Evolutionary conservation across 495 filamentous ascomycete genomes (phyloP).

Genomic region (Hypoxylon lienhwacheense): DNA sequence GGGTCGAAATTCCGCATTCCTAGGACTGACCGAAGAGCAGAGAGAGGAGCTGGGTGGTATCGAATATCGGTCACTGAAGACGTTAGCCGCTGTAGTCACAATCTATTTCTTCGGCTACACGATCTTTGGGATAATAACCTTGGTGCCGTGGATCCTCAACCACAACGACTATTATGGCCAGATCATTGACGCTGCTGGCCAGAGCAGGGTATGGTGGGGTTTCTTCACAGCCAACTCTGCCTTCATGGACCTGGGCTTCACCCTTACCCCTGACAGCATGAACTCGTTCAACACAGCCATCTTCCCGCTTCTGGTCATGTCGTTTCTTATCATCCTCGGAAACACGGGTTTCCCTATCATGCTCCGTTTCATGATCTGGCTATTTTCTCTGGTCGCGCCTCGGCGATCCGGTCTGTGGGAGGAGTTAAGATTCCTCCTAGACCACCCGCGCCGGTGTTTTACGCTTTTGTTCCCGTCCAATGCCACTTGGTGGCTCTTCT

Average conservation of each 20-base stretch:
- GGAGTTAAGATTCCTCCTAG: slow-evolving; percentile 84
- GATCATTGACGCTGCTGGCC: slow-evolving; percentile 61
- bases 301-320: slow-evolving; percentile 72
- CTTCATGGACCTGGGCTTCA: slow-evolving; percentile 88
- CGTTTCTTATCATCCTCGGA: slow-evolving; percentile 84
- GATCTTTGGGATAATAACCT: slow-evolving; percentile 67
- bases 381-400: slow-evolving; percentile 60
- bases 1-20: slow-evolving; percentile 87
- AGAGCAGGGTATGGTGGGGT: slow-evolving; percentile 82
- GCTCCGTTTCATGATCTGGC: slow-evolving; percentile 88
- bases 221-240: slow-evolving; percentile 82
- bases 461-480: slow-evolving; percentile 85
- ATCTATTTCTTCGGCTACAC: slow-evolving; percentile 78
- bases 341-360: slow-evolving; percentile 95
- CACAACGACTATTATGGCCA: slow-evolving; percentile 58
- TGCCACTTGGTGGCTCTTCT: slow-evolving; percentile 96
- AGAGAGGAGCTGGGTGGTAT: slow-evolving; percentile 92
- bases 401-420: slow-evolving; percentile 72
- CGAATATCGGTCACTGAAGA: slow-evolving; percentile 89
- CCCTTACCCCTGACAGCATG: slow-evolving; percentile 91
- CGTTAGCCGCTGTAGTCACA: slow-evolving; percentile 73
- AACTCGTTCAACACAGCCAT: slow-evolving; percentile 75
- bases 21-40: slow-evolving; percentile 85
- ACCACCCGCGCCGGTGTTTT: slow-evolving; percentile 93
- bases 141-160: slow-evolving; percentile 77